Conservation (phyloP, 2,329 filamentous ascomycete genomes). For the Paracoccidioides brasiliensis region DNA sequence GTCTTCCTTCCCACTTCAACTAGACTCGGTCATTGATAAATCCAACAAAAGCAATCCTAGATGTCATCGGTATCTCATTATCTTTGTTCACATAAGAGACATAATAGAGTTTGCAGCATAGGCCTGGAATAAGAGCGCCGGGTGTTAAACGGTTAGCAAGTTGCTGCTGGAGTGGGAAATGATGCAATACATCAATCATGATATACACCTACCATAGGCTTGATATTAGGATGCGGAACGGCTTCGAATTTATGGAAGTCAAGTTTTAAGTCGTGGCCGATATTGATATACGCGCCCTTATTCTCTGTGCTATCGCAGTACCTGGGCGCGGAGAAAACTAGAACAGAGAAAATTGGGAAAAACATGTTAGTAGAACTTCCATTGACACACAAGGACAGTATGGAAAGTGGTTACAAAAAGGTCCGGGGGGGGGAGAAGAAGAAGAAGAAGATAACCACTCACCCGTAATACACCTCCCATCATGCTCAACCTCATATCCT, state of each 20-base stretch:
- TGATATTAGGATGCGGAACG: constrained; percentile 89
- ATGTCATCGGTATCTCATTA: neutral
- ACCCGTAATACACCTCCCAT: constrained; percentile 89
- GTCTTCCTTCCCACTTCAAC: neutral
- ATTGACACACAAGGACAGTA: neutral
- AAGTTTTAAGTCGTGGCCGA: constrained; percentile 82
- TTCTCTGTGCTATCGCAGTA: constrained; percentile 98
- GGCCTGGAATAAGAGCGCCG: constrained; percentile 26
- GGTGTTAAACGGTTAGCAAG: neutral
- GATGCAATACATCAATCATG: neutral
- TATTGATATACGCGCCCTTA: constrained; percentile 96
- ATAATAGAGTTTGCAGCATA: constrained; percentile 29
- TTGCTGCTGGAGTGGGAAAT: neutral
- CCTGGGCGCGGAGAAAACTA: constrained; percentile 90
- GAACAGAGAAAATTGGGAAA: neutral
- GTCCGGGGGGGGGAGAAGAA: neutral
- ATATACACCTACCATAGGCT: constrained; percentile 57
- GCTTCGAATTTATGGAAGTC: constrained; percentile 89
- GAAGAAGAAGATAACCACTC: constrained; percentile 20
- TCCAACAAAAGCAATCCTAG: neutral
- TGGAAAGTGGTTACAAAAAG: neutral
- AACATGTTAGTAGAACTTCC: neutral
- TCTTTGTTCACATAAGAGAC: constrained; percentile 18
- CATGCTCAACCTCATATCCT: constrained; percentile 96
- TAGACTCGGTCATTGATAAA: neutral